These are phyloP conservation scores for Dryadomyces sulphureus DNA, from an alignment of 2,329 filamentous ascomycete species.

Conservation along the genomic window DNA sequence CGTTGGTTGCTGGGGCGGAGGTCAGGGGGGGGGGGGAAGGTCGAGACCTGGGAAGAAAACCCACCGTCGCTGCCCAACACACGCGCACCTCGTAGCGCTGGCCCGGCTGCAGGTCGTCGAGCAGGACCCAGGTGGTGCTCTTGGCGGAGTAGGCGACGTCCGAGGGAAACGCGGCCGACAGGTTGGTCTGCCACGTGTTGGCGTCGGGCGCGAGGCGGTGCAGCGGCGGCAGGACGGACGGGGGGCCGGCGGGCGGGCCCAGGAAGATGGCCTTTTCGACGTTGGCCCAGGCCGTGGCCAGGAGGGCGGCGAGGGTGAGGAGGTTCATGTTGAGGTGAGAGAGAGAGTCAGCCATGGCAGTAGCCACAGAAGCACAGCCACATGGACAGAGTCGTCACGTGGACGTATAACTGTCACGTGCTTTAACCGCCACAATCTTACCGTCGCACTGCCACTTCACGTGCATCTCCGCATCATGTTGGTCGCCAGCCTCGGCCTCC, in stretches of 20 bases:
- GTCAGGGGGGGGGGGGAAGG: constrained; percentile 2
- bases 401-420: no score
- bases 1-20: constrained; percentile 60
- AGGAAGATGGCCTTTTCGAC: constrained; percentile 85
- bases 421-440: no score
- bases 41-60: constrained; percentile 19
- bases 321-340: not conserved
- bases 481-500: not conserved
- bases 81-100: constrained; percentile 82
- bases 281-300: constrained; percentile 42
- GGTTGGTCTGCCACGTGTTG: constrained; percentile 40
- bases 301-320: constrained; percentile 1
- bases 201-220: constrained; percentile 4
- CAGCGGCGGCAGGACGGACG: not conserved
- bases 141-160: constrained; percentile 35
- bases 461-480: not conserved
- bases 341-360: no score
- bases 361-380: no score
- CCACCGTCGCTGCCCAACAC: constrained; percentile 86
- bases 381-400: no score
- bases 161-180: constrained; percentile 55
- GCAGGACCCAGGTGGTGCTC: constrained; percentile 65
- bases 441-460: no score
- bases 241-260: constrained; percentile 43
- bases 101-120: constrained; percentile 53